Evolutionary conservation across 352 stramenopile species (phyloP).

Genomic region (Peronospora tabacina): DNA sequence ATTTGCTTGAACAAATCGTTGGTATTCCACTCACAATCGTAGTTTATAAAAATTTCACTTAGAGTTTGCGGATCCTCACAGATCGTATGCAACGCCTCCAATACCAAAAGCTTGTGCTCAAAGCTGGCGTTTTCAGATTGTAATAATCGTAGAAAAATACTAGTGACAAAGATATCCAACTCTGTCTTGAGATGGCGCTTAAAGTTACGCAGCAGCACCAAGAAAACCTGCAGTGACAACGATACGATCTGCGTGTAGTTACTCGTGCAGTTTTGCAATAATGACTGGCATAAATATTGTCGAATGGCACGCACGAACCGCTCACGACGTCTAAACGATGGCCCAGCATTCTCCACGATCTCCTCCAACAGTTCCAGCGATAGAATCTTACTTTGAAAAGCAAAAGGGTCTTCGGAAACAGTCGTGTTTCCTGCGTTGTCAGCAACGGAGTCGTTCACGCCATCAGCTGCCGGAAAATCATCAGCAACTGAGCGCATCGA

Average conservation of each 20-base stretch:
- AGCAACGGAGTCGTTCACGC: conserved; percentile 14
- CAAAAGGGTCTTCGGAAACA: conserved; percentile 84
- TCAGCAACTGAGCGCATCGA: conserved; percentile 89
- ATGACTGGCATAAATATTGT: conserved; percentile 91
- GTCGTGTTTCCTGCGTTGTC: conserved; percentile 26
- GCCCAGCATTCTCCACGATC: conserved; percentile 94
- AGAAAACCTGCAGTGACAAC: conserved; percentile 96
- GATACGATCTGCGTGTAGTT: conserved; percentile 94
- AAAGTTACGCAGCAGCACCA: conserved; percentile 91
- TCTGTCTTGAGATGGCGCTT: conserved; percentile 95
- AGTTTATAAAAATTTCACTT: conserved; percentile 99
- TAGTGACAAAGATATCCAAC: conserved; percentile 98
- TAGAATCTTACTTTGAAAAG: conserved; percentile 94
- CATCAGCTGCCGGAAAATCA: conserved; percentile 48
- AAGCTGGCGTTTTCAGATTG: conserved; percentile 96
- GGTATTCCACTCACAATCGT: conserved; percentile 97
- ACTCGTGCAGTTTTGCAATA: conserved; percentile 98
- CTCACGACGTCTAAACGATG: conserved; percentile 90
- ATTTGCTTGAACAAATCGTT: conserved; percentile 98
- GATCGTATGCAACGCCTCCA: conserved; percentile 94
- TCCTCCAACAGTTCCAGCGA: conserved; percentile 95
- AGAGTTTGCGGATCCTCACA: conserved; percentile 92
- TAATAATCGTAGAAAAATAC: conserved; percentile 96
- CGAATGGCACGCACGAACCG: conserved; percentile 96
- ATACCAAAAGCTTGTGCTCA: conserved; percentile 96